Conservation (phyloP, 768 basidiomycete genomes). For the Cubamyces sp. region DNA sequence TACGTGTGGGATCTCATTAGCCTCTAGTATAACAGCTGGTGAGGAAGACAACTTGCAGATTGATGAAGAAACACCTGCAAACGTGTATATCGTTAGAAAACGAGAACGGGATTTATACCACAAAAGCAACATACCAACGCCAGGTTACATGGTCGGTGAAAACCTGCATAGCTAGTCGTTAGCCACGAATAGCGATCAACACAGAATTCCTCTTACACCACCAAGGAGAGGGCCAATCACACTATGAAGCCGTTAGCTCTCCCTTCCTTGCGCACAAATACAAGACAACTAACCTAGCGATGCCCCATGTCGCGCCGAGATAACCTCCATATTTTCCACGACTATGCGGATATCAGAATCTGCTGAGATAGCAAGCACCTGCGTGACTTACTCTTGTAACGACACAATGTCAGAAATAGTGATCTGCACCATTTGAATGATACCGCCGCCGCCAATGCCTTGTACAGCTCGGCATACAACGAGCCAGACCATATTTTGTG, state of each 20-base stretch:
- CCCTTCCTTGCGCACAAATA: not conserved
- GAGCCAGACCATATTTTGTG: slow-evolving; percentile 79
- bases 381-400: slow-evolving; percentile 62
- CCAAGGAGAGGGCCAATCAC: slow-evolving; percentile 81
- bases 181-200: not conserved
- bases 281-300: slow-evolving; percentile 46
- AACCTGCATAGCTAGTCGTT: slow-evolving; percentile 42
- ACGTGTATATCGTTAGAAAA: not conserved
- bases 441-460: slow-evolving; percentile 83
- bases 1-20: slow-evolving; percentile 32
- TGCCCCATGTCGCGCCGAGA: slow-evolving; percentile 82
- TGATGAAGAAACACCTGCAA: slow-evolving; percentile 74
- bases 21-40: not conserved
- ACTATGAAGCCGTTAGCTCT: slow-evolving; percentile 35
- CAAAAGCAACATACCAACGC: slow-evolving; percentile 59
- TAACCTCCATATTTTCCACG: slow-evolving; percentile 81
- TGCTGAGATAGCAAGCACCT: not conserved
- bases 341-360: slow-evolving; percentile 36
- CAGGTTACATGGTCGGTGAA: slow-evolving; percentile 78
- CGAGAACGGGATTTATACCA: too few relatives aligned
- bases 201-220: slow-evolving; percentile 59
- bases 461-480: slow-evolving; percentile 78
- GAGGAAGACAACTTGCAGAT: slow-evolving; percentile 50
- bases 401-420: slow-evolving; percentile 85
- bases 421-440: slow-evolving; percentile 77